These are phyloP conservation scores for Diaporthe longicolla DNA, from an alignment of 2,329 filamentous ascomycete species.

Conservation along the genomic window DNA sequence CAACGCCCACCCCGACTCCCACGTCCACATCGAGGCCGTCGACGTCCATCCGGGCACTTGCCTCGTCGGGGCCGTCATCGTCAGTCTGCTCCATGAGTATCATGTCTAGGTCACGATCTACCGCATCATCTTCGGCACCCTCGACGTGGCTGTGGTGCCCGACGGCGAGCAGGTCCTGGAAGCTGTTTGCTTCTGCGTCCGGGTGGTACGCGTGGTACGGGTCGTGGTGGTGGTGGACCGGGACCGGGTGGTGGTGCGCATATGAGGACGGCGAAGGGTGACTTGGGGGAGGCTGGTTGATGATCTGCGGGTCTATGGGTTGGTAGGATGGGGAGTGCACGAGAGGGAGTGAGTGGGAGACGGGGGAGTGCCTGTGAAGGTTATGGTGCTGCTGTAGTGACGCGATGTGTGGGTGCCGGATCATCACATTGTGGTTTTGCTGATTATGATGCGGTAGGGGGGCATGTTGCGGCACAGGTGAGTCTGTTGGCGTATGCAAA, in stretches of 20 bases:
- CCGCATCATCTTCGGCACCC: conserved; percentile 47
- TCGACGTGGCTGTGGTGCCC: conserved; percentile 45
- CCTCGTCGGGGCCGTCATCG: conserved; percentile 57
- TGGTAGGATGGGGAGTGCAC: conserved; percentile 58
- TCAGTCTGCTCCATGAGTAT: conserved; percentile 62
- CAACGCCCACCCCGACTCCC: conserved; percentile 32
- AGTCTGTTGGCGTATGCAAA: conserved; percentile 47
- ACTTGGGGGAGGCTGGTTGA: conserved; percentile 58
- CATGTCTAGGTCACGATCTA: conserved; percentile 66
- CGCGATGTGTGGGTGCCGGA: conserved; percentile 42
- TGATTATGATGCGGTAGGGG: conserved; percentile 39
- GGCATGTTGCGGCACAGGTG: conserved; percentile 48
- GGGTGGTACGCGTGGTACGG: conserved; percentile 52
- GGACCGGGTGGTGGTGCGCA: conserved; percentile 46
- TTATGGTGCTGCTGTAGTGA: conserved; percentile 49
- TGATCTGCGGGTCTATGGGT: conserved; percentile 73
- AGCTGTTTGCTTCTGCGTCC: conserved; percentile 61
- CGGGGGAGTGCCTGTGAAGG: conserved; percentile 49
- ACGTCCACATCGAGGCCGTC: conserved; percentile 36
- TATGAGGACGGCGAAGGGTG: conserved; percentile 48
- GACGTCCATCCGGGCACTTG: conserved; percentile 43
- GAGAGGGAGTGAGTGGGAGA: conserved; percentile 50
- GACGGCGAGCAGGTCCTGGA: conserved; percentile 68
- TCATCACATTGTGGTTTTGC: conserved; percentile 29
- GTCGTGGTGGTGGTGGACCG: conserved; percentile 50